Evolutionary conservation across 768 basidiomycete species (phyloP).

Genomic region (Amanita polypyramis): DNA sequence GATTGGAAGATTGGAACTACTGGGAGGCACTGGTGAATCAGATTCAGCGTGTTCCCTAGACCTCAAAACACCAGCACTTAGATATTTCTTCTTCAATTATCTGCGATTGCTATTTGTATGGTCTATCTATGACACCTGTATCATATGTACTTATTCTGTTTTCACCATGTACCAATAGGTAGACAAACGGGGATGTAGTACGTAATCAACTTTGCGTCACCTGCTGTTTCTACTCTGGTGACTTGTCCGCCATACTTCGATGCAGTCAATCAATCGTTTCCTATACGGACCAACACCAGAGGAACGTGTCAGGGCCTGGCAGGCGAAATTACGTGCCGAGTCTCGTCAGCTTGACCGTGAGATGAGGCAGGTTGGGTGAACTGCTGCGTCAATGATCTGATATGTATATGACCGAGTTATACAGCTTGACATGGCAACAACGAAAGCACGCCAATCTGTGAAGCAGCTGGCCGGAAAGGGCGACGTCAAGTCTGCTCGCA

Average conservation of each 20-base stretch:
- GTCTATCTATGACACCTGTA: neutral
- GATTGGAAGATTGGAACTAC: constrained; percentile 64
- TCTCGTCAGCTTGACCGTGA: constrained; percentile 82
- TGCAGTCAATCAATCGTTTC: constrained; percentile 88
- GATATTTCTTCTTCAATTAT: constrained; percentile 3
- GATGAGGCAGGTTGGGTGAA: constrained; percentile 77
- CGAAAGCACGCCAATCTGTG: constrained; percentile 69
- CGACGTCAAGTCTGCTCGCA: constrained; percentile 85
- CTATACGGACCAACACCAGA: constrained; percentile 95
- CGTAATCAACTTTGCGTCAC: constrained; percentile 8
- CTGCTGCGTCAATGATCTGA: constrained; percentile 1
- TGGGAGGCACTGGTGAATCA: constrained; percentile 74
- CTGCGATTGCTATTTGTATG: neutral
- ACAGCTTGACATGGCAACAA: constrained; percentile 75
- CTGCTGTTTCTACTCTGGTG: neutral
- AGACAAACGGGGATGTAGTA: constrained; percentile 2
- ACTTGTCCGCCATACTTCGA: constrained; percentile 17
- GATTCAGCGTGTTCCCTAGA: constrained; percentile 32
- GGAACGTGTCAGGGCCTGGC: constrained; percentile 89
- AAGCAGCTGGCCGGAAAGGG: constrained; percentile 88
- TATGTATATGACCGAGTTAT: constrained; percentile 6
- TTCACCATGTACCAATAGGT: neutral
- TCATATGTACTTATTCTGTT: neutral
- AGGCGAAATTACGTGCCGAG: constrained; percentile 74
- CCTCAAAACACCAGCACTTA: neutral